A percentile compares a stretch with the other conserved stretches of the same genome.
These are phyloP conservation scores for Taiozyma sp. DNA, from an alignment of 1,139 yeast species.

Conservation along the genomic window DNA sequence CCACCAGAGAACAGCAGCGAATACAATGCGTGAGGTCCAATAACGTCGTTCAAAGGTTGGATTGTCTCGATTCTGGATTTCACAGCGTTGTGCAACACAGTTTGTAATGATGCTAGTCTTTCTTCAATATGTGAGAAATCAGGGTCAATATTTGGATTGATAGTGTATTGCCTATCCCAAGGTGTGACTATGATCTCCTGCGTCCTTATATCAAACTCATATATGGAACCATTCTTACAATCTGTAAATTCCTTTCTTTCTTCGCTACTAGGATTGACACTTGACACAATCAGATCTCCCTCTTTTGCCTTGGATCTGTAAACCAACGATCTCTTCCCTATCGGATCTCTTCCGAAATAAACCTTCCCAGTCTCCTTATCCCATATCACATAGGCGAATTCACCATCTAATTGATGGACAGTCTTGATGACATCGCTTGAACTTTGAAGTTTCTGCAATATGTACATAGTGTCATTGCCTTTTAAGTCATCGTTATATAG, in stretches of 20 bases:
- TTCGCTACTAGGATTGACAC: conserved; percentile 37
- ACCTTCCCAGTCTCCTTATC: conserved; percentile 35
- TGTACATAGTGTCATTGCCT: conserved; percentile 45
- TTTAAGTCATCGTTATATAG: conserved; percentile 56
- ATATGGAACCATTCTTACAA: conserved; percentile 46
- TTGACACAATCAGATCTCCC: conserved; percentile 33
- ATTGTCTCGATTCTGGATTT: conserved; percentile 49
- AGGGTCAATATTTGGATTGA: conserved; percentile 17
- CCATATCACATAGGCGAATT: conserved; percentile 62
- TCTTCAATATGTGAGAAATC: conserved; percentile 11
- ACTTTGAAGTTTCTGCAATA: conserved; percentile 27
- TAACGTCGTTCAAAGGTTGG: conserved; percentile 39
- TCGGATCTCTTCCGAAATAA: conserved; percentile 77
- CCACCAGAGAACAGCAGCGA: conserved; percentile 92
- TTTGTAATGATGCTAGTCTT: conserved; percentile 23
- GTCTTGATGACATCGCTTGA: conserved; percentile 30
- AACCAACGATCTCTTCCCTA: conserved; percentile 77
- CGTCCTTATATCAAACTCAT: conserved; percentile 32
- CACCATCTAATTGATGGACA: conserved; percentile 56
- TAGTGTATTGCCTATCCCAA: conserved; percentile 12
- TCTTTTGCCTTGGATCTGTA: conserved; percentile 33
- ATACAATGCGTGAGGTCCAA: conserved; percentile 25
- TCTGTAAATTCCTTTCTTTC: conserved; percentile 34
- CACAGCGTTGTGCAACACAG: conserved; percentile 37
- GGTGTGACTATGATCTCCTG: conserved; percentile 13